Evolutionary conservation across 2,329 filamentous ascomycete genomes (phyloP).

Genomic region (Pseudocercospora musae): DNA sequence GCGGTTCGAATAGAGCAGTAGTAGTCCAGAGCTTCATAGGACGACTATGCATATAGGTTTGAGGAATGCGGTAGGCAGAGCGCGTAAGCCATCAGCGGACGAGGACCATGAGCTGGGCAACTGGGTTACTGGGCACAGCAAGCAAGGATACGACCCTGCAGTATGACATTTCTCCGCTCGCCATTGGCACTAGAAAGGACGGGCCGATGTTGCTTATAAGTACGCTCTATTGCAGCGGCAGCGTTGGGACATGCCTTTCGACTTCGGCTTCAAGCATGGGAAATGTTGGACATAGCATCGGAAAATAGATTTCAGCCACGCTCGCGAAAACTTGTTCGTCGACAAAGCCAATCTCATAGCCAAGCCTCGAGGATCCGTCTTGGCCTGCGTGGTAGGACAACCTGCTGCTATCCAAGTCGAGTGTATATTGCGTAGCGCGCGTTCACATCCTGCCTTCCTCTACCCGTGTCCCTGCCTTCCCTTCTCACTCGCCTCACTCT

Average conservation of each 20-base stretch:
- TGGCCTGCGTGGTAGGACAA: not conserved
- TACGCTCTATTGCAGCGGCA: not conserved
- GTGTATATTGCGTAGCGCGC: not conserved
- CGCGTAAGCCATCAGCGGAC: not conserved
- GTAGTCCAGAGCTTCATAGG: not conserved
- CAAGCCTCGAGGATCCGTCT: not conserved
- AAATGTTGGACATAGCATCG: not conserved
- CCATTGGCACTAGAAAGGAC: not conserved
- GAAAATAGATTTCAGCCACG: not conserved
- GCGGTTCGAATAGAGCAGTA: constrained; percentile 3
- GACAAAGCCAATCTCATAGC: not conserved
- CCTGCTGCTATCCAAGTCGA: not conserved
- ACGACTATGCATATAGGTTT: too few relatives aligned
- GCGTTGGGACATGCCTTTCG: not conserved
- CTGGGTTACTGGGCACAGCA: not conserved
- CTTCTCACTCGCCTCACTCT: not conserved
- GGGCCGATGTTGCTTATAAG: constrained; percentile 4
- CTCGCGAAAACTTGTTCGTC: not conserved
- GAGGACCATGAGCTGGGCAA: too few relatives aligned
- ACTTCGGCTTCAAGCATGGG: not conserved
- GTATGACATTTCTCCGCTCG: constrained; percentile 4
- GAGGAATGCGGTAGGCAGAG: constrained; percentile 2
- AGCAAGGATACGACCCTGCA: not conserved
- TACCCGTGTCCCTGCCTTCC: not conserved
- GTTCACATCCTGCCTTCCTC: not conserved